Base-by-base conservation (phyloP, 2,329 filamentous ascomycete genomes). In the Alternaria burnsii region DNA sequence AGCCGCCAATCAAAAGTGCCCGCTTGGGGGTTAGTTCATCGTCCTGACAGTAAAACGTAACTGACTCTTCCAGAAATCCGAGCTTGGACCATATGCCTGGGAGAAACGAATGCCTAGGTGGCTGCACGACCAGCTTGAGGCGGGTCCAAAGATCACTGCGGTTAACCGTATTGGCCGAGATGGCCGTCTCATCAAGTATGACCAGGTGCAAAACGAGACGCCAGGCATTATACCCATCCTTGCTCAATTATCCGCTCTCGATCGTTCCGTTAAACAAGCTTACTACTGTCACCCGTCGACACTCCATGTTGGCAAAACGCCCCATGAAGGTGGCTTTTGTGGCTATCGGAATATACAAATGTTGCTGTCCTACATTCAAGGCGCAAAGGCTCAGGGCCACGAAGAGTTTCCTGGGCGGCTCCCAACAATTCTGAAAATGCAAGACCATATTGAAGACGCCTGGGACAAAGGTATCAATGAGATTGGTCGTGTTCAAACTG, bases 261-360 rank as follows among this genome's bases (percentile, higher is more conserved):
- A 91, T 69, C 74, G 79, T 8, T 81, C 82, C 5, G 91, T 92
- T 1, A 82, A 86, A 54, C 87, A 87, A 65, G 91, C 92, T 6
- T 97, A 93, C 71, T 82, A 97, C 34, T 97, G 94, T 76, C 88
- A 93, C 71, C 86, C 90, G 1, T 83, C 84, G 48, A 90, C 93
- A 0, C 84, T 88, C 50, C 94, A 97, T 72, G 85, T 98, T 26
- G 92, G 91, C 52, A 97, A 97, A 72, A 83, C 75, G 0, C 74
- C 96, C 53, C 86, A 85, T n/a, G 94, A 97, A 80, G 93, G 93
- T 22, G 91, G 93, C 6, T 98, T 98, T 76, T 98, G 94, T 75
- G 94, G 94, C 4, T 98, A 97, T 76, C 87, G 94, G 41, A 98
- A 97, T 73, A 96, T 97, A 32, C 95, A 98, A 76, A 96, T 96